Evolutionary conservation across 2,329 filamentous ascomycete species (phyloP), one percentile per base, ranked within the genome.

Genomic region (Xylaria sp.): DNA sequence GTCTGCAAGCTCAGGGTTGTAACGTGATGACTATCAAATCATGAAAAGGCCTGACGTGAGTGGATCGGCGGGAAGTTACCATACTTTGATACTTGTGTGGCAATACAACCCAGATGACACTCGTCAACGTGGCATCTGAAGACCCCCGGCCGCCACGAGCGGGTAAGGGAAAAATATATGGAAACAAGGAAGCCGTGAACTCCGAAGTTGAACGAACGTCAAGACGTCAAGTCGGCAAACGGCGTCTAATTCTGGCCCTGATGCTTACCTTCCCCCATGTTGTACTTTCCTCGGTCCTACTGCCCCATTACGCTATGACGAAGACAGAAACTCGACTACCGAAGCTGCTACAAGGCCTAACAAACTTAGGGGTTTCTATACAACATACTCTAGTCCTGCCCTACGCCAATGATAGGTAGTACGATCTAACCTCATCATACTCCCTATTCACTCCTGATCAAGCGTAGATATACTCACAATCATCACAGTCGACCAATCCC

Each of bases 111-210:
- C 48, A 62, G 46, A n/a, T 33, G 36, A 60, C 49, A 44, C 28
- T 67, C 53, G 46, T 54, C 65, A 67, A 68, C 48, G 65, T 68
- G 65, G 59, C 54, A 65, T 68, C n/a, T 68, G n/a, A 46, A 33
- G 56, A n/a, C 44, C 59, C 44, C 57, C 7, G 33, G 48, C 66
- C 65, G 66, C 65, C 59, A 63, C 40, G 6, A 40, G 68, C 68
- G 68, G 68, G 42, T 63, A 65, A 65, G 58, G 61, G 57, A 58
- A 70, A 70, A 70, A 48, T n/a, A n/a, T 44, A 59, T 33, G 15
- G 36, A 46, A 23, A 40, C 2, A 11, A 3, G 54, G 48, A 56
- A 26, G 7, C 54, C 31, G 20, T 40, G 40, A 40, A 49, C 48
- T 42, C 53, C 20, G 7, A 46, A 42, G 56, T 44, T 13, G 40